Base-by-base conservation (phyloP, 495 filamentous ascomycete species). In the Durotheca rogersii region DNA sequence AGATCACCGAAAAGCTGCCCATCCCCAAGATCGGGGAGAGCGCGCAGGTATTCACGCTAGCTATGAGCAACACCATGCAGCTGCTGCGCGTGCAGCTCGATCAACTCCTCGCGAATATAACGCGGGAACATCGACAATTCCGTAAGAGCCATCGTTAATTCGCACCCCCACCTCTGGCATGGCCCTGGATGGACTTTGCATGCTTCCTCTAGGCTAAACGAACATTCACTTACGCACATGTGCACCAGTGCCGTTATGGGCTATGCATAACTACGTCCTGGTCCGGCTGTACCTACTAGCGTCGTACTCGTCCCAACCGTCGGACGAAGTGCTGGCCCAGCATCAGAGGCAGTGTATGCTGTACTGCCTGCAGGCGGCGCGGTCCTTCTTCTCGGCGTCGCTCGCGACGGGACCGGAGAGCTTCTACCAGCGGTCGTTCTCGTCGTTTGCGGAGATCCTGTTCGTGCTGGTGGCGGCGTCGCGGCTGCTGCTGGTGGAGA, bases 201-300 rank as follows among this genome's bases (percentile, higher is more conserved):
- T 31, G n/a, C 7, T 14, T 39, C 15, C 14, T 36, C 11, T 27
- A 21, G 12, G 17, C 25, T 19, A 20, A 10, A 31, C 32, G 25
- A 47, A 15, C n/a, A 23, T 31, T 14, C 2, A 6, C 42, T 65
- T 12, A 56, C 30, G 6, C 7, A 48, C 11, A 9, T 27, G 4
- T 9, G 15, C 4, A 10, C 7, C 21, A 69, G 67, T 64, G 4
- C 14, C 58, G 1, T 60, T 67, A 27, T 62, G 57, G 53, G 39
- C 48, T 14, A 52, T 64, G 17, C 56, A 66, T 31, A 50, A 59
- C 29, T 60, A 61, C 23, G 41, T 63, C n/a, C 29, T 62, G 1
- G 58, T 66, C 17, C 62, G 63, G 2, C 34, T 69, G 34, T 64
- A 69, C 35, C 48, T 67, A 10, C 64, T 65, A 4, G 61, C 62